Evolutionary conservation across 495 filamentous ascomycete genomes (phyloP), one percentile per base, ranked within the genome.

Genomic region (Aspergillus bridgeri): DNA sequence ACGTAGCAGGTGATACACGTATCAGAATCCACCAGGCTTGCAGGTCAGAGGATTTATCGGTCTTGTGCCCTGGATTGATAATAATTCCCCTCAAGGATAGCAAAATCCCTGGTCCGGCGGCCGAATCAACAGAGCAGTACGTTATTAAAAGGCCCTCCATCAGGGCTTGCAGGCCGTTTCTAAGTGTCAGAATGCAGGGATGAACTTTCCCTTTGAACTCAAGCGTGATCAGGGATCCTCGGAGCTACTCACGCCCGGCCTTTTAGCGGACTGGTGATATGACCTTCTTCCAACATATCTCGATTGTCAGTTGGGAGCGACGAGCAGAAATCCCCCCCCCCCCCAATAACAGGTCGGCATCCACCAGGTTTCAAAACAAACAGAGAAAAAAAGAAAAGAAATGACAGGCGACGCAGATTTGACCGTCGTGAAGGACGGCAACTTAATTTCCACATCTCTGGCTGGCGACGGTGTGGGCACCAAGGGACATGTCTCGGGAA

Each of bases 401-500:
- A 38, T 38, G 33, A 3, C 33, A 15, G 9, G 17, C 11, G 33
- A 13, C 6, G 11, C 33, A 1, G 33, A 15, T 1, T 38, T 38
- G 33, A 38, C 33, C 33, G 9, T 38, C 33, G 17, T 11, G 4
- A 15, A 38, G 4, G 33, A 15, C 33, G 7, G 33, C 13, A 38
- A 38, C 33, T 15, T 13, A 15, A 38, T 38, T 38, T 38, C 33
- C 33, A 38, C 33, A 38, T 38, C 33, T 38, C 4, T 38, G 9
- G 33, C 33, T 38, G 33, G 33, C 1, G 33, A 38, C 9, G 33
- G 17, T 3, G 7, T 13, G 11, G 13, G 7, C 7, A 19, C 13
- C 48, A 51, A 51, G 38, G 48, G 48, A 19, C 23, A 25, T 51
- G 48, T 51, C 5, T n/a, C 48, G 25, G n/a, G 38, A 25, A 51